Base-by-base conservation (phyloP, 1,139 yeast genomes). In the Zygoascus hellenicus region DNA sequence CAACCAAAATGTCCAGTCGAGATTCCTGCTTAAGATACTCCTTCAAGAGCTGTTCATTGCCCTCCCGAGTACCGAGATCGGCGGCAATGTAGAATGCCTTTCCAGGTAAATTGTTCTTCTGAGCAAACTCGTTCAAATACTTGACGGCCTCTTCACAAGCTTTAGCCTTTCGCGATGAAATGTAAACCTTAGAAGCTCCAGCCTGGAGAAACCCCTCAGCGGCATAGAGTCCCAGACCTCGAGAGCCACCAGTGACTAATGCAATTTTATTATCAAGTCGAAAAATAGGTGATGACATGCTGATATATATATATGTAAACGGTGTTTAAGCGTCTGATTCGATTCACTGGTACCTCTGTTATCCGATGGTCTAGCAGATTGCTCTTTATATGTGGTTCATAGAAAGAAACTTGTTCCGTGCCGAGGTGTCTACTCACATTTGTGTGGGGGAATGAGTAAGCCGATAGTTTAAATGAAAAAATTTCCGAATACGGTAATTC, bases 161-260 rank as follows among this genome's bases (percentile, higher is more conserved):
- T 34, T 72, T 65, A 34, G 68, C 74, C 61, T 82, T 81, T 64
- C 94, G 75, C 2, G 89, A 81, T 7, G 86, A 76, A 57, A 84
- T 76, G 53, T 78, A 78, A 32, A 84, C 80, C 30, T 76, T 69
- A 46, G 76, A 66, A 10, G 85, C 87, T 1, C 89, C 89, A 53
- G 81, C 80, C 45, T 69, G 66, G 9, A 82, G 76, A 43, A 81
- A 71, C 1, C 78, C 79, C 60, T 81, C 87, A 15, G 87, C 87
- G 67, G 83, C 78, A 59, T 78, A 66, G 50, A 79, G 74, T 0
- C 92, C 92, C 46, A 83, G 76, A 0, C 92, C 92, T 56, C 92
- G 71, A 39, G 88, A 78, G 36, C 90, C 89, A 14, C 92, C 94
- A n/a, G 92, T 84, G 54, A 84, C 73, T 11, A 81, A 77, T 1